Conservation (phyloP, 345 rosid species). For the Cochlearia excelsa region DNA sequence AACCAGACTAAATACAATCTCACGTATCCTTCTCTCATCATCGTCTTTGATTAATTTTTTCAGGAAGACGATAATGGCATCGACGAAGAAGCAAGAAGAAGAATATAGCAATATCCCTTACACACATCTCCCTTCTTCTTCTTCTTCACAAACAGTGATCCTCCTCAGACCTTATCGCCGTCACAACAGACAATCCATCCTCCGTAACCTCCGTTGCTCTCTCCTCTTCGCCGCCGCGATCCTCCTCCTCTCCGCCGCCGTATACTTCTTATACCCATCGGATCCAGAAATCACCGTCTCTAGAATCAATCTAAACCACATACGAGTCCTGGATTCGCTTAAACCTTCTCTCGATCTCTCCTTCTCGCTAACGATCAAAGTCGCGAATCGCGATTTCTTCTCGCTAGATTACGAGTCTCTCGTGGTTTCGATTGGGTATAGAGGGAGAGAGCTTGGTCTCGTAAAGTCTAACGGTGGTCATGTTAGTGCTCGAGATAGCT, state of each 20-base stretch:
- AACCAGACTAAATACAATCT: no score
- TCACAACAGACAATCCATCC: conserved; percentile 20
- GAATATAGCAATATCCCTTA: conserved; percentile 33
- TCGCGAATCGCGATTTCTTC: conserved; percentile 62
- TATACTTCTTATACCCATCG: conserved; percentile 69
- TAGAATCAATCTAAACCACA: conserved; percentile 57
- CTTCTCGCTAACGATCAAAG: conserved; percentile 56
- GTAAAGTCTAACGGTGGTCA: conserved; percentile 55
- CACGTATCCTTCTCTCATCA: no score
- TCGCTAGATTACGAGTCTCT: conserved; percentile 62
- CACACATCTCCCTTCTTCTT: conserved; percentile 40
- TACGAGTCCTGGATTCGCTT: conserved; percentile 47
- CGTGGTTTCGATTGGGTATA: conserved; percentile 62
- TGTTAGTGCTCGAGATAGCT: conserved; percentile 59
- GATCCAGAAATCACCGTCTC: conserved; percentile 53
- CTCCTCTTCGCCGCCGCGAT: conserved; percentile 42
- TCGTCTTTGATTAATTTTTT: no score
- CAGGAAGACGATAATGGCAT: conserved; percentile 33
- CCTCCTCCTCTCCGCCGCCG: conserved; percentile 48
- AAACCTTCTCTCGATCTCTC: conserved; percentile 61
- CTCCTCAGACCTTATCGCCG: conserved; percentile 46
- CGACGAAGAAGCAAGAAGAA: conserved; percentile 23
- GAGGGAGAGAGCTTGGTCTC: conserved; percentile 73
- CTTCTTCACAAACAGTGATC: conserved; percentile 45
- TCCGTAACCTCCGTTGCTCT: conserved; percentile 42